A percentile compares a stretch with the other conserved stretches of the same genome.
Evolutionary conservation across 23 red algal genomes (phyloP).

Genomic region (Pyropia yezoensis): DNA sequence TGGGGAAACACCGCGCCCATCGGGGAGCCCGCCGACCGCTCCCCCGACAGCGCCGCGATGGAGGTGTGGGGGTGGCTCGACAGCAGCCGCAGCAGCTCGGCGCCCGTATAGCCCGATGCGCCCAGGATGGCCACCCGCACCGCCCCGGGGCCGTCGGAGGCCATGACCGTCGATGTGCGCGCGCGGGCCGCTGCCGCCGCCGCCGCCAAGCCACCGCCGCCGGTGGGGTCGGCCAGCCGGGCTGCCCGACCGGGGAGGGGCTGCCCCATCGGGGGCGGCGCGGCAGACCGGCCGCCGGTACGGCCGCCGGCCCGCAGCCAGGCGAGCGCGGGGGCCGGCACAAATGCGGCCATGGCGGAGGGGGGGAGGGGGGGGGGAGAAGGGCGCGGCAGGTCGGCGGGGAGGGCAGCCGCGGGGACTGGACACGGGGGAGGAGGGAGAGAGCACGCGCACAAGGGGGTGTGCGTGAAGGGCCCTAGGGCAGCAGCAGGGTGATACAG

Average conservation of each 20-base stretch:
- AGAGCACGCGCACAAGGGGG: no score
- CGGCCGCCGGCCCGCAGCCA: no score
- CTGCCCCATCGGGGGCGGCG: no score
- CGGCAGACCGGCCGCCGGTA: no score
- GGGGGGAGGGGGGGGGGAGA: no score
- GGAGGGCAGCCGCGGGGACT: no score
- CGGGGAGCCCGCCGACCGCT: conserved; percentile 42
- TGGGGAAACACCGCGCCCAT: conserved; percentile 84
- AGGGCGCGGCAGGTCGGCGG: no score
- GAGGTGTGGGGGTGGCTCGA: conserved; percentile 39
- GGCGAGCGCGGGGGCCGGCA: no score
- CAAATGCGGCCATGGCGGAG: no score
- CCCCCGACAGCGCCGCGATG: conserved; percentile 55
- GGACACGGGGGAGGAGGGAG: no score
- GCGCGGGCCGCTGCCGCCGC: not conserved
- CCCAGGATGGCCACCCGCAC: conserved; percentile 83
- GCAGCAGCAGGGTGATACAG: no score
- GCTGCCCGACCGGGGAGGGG: not conserved
- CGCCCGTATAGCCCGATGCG: conserved; percentile 90
- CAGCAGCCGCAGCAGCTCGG: conserved; percentile 77
- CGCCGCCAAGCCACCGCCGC: not conserved
- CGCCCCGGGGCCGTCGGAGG: not conserved
- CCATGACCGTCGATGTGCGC: not conserved
- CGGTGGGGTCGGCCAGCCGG: not conserved
- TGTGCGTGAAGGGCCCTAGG: no score